Base-by-base conservation (phyloP, 768 basidiomycete species). In the Trametes elegans region DNA sequence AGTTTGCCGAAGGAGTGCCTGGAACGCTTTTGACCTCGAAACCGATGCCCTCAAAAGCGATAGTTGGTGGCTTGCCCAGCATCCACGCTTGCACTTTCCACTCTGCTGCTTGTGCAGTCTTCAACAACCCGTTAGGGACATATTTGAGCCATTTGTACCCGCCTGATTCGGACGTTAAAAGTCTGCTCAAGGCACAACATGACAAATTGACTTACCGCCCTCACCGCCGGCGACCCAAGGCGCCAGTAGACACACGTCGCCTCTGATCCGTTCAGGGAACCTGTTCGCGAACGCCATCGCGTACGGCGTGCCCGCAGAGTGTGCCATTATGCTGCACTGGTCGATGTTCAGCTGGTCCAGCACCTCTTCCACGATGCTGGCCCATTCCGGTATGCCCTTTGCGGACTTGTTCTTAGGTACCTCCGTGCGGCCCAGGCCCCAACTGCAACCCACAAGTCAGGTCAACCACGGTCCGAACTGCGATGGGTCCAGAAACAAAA, bases 61-160 rank as follows among this genome's bases (percentile, higher is more conserved):
- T 76, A 1, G 87, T 85, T 9, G 94, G 95, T 16, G 93, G 91
- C 65, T 98, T 98, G 60, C 96, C 97, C 27, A 99, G 82, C 86
- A 92, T 91, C 91, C 95, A 98, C 0, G 91, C 90, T 66, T 97
- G 93, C 40, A 98, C 77, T 70, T 89, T 93, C 94, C 94, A 98
- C 66, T 99, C 96, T 0, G 96, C 96, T 4, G 93, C 91, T 69
- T 96, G 94, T 0, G 94, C 96, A 0, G 94, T 94, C 74, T 90
- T 93, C 59, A 99, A 76, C 34, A 99, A 83, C 26, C 90, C 85
- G 57, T 90, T 91, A 0, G 96, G 96, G 6, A 99, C 90, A 67
- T 94, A 98, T 71, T 94, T 96, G 48, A 99, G 79, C 93, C 94
- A 98, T 66, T 88, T 94, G 74, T 97, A 98, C 14, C 91, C 87